Evolutionary conservation across 2,329 filamentous ascomycete species (phyloP).

Genomic region (Ceratocystis colombiana): DNA sequence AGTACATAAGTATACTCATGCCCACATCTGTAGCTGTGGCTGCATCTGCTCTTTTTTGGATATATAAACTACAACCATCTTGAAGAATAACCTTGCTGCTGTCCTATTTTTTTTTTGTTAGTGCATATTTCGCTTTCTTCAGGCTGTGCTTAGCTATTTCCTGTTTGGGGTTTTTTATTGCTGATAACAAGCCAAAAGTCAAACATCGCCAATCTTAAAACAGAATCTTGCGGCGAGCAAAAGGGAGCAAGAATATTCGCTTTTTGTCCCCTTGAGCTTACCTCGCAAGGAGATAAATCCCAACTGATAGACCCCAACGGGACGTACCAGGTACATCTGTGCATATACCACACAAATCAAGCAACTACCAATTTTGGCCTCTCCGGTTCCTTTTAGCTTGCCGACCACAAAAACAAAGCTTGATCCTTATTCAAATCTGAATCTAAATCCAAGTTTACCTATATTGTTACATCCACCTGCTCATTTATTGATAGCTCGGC

Average conservation of each 20-base stretch:
- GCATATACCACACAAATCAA: not conserved
- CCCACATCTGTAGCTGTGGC: not conserved
- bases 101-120: not conserved
- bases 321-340: slow-evolving; percentile 6
- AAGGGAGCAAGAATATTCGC: not conserved
- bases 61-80: not conserved
- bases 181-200: slow-evolving; percentile 6
- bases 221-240: not conserved
- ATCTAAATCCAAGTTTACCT: too few relatives aligned
- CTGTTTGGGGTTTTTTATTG: not conserved
- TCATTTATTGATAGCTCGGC: not conserved
- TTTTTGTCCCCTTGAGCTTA: not conserved
- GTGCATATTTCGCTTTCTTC: not conserved
- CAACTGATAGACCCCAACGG: not conserved
- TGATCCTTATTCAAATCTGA: not conserved
- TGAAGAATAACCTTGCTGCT: not conserved
- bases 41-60: not conserved
- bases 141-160: not conserved
- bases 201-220: slow-evolving; percentile 10
- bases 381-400: not conserved
- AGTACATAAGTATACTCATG: not conserved
- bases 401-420: slow-evolving; percentile 4
- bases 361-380: not conserved
- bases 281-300: not conserved
- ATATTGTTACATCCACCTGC: not conserved